Conservation (phyloP, 768 basidiomycete species). For the Tulasnella sp. region DNA sequence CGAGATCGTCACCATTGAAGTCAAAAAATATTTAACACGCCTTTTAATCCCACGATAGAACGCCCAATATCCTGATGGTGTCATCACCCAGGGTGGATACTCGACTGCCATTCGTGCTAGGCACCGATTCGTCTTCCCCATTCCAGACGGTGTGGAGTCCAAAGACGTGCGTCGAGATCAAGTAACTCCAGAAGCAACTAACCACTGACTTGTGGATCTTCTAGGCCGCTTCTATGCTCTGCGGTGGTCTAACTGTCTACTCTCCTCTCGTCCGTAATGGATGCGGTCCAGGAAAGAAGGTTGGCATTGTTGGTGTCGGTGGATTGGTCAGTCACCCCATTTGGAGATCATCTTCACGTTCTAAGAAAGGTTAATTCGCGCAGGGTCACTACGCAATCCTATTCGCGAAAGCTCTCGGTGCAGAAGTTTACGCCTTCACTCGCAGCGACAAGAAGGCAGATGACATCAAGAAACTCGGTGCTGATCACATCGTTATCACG, state of each 20-base stretch:
- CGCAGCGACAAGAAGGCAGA: conserved; percentile 46
- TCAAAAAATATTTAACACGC: background rate
- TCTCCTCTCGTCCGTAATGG: conserved; percentile 51
- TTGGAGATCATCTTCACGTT: background rate
- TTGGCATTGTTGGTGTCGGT: conserved; percentile 60
- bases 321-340: conserved; percentile 34
- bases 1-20: background rate
- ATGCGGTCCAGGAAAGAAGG: conserved; percentile 51
- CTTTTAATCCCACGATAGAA: background rate
- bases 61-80: conserved; percentile 34
- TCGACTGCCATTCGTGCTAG: conserved; percentile 40
- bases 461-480: conserved; percentile 53
- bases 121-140: conserved; percentile 47
- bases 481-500: conserved; percentile 46
- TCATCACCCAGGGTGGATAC: conserved; percentile 42
- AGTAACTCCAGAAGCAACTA: background rate
- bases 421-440: conserved; percentile 51
- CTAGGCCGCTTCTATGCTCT: conserved; percentile 55
- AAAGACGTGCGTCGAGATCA: conserved; percentile 26
- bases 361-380: background rate
- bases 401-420: conserved; percentile 49
- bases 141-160: conserved; percentile 47
- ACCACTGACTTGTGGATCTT: background rate
- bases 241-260: conserved; percentile 56
- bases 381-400: conserved; percentile 35